These are phyloP conservation scores for Brassica carinata DNA, from an alignment of 345 rosid genomes.

Conservation along the genomic window DNA sequence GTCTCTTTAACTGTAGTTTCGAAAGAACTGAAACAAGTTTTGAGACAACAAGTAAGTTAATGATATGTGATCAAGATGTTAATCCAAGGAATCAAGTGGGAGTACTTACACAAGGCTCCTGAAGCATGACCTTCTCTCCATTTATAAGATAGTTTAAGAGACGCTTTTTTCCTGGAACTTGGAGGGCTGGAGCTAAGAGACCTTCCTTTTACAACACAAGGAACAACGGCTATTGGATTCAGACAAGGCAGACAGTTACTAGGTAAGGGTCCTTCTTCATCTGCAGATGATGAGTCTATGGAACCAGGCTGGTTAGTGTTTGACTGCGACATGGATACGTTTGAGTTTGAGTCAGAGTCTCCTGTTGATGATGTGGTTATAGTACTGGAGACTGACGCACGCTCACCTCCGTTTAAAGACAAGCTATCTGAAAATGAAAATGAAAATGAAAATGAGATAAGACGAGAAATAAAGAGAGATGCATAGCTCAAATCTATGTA, in stretches of 20 bases:
- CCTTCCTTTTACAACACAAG: slow-evolving; percentile 74
- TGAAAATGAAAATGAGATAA: not conserved
- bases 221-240: slow-evolving; percentile 49
- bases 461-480: not conserved
- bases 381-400: slow-evolving; percentile 51
- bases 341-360: slow-evolving; percentile 43
- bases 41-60: slow-evolving; percentile 16
- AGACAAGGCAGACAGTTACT: slow-evolving; percentile 85
- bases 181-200: slow-evolving; percentile 69
- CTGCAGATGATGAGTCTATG: slow-evolving; percentile 53
- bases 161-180: slow-evolving; percentile 53
- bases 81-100: not conserved
- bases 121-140: slow-evolving; percentile 78
- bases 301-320: slow-evolving; percentile 57
- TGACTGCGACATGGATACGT: slow-evolving; percentile 36
- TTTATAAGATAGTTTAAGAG: slow-evolving; percentile 71
- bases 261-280: slow-evolving; percentile 58
- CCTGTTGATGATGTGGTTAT: slow-evolving; percentile 48
- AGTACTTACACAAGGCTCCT: slow-evolving; percentile 61
- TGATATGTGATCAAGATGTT: not conserved
- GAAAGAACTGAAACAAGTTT: slow-evolving; percentile 63
- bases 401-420: slow-evolving; percentile 63
- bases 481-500: slow-evolving; percentile 41
- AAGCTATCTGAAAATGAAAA: slow-evolving; percentile 52
- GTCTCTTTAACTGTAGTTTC: slow-evolving; percentile 59